phyloP scores from a whole-genome alignment of 2,329 filamentous ascomycete species.

The Neofusicoccum laricinum region DNA sequence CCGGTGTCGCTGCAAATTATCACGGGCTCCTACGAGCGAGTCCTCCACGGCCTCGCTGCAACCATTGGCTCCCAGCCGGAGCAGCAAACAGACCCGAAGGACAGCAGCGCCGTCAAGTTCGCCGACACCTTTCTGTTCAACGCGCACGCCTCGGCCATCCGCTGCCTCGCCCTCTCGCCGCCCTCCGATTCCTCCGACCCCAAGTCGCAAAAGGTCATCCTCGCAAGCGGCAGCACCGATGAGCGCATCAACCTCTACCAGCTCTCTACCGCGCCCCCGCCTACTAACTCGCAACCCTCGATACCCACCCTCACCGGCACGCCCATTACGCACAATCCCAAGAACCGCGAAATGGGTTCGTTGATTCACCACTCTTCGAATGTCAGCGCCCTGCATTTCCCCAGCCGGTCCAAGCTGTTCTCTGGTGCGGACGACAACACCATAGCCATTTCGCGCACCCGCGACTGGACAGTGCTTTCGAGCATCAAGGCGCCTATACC shows the following conservation, averaged over 20 bases:
- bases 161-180: slow-evolving; percentile 82
- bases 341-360: slow-evolving; percentile 83
- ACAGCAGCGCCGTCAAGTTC: slow-evolving; percentile 57
- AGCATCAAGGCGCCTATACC: slow-evolving; percentile 86
- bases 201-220: slow-evolving; percentile 76
- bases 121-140: slow-evolving; percentile 94
- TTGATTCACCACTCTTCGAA: slow-evolving; percentile 83
- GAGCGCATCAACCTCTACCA: slow-evolving; percentile 94
- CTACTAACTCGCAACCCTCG: slow-evolving; percentile 56
- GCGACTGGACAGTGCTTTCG: slow-evolving; percentile 86
- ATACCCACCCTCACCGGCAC: slow-evolving; percentile 68
- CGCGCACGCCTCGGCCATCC: slow-evolving; percentile 85
- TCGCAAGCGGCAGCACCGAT: slow-evolving; percentile 89
- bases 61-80: slow-evolving; percentile 49
- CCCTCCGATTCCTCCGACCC: slow-evolving; percentile 55
- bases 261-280: slow-evolving; percentile 58
- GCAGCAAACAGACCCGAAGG: background rate
- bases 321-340: slow-evolving; percentile 76
- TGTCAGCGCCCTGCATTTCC: slow-evolving; percentile 77
- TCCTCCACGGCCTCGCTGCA: slow-evolving; percentile 87
- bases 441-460: slow-evolving; percentile 79
- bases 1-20: slow-evolving; percentile 72
- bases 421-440: slow-evolving; percentile 89
- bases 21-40: slow-evolving; percentile 88
- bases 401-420: slow-evolving; percentile 81